phyloP scores from a whole-genome alignment of 1,284 basidiomycete genomes.

The Pholiota adiposa region DNA sequence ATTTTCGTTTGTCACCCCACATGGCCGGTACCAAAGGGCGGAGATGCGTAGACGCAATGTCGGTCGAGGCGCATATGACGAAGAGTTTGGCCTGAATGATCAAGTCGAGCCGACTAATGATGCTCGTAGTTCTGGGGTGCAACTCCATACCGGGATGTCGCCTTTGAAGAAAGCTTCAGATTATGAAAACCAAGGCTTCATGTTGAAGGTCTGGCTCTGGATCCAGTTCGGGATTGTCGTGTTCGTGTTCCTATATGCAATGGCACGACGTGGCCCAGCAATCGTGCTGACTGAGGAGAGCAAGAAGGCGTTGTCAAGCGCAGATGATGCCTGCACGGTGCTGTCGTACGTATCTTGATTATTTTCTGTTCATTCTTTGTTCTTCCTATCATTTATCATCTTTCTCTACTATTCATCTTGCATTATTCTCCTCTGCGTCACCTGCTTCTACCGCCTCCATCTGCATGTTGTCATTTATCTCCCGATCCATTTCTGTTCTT shows the following conservation, averaged over 20 bases:
- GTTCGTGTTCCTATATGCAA: constrained; percentile 74
- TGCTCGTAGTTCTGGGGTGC: constrained; percentile 5
- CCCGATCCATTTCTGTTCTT: too few species aligned
- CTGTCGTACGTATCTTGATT: too few species aligned
- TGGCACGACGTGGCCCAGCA: constrained; percentile 77
- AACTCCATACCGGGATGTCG: constrained; percentile 10
- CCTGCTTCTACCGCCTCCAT: neutral
- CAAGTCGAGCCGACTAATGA: neutral
- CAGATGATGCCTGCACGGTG: too few species aligned
- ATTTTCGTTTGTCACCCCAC: neutral
- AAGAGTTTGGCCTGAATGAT: neutral
- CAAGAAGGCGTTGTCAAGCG: constrained; percentile 34
- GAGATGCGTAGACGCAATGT: neutral
- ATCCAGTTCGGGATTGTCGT: constrained; percentile 76
- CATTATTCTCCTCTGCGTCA: neutral
- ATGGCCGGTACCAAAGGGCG: neutral
- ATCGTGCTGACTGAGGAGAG: constrained; percentile 62
- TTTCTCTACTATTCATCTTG: neutral
- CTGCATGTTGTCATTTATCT: neutral
- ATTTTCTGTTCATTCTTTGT: neutral
- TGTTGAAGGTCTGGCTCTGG: constrained; percentile 81
- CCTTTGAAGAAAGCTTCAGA: constrained; percentile 1
- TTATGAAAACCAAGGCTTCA: constrained; percentile 14
- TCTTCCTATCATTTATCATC: too few species aligned
- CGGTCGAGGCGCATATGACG: too few species aligned